These are phyloP conservation scores for Saccharomycopsis selenospora DNA, from an alignment of 805 yeast species.

Conservation along the genomic window DNA sequence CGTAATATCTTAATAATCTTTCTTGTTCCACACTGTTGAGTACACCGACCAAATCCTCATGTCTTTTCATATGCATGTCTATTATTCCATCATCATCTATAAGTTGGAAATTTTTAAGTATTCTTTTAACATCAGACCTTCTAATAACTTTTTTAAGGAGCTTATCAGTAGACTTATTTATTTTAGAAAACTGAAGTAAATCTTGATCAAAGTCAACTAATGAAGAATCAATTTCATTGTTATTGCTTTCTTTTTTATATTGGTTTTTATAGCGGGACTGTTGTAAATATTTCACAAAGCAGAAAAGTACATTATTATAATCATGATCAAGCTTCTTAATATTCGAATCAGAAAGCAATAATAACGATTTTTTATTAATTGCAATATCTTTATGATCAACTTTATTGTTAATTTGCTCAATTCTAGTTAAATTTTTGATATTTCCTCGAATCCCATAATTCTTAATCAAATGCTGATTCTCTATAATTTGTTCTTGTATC, in stretches of 20 bases:
- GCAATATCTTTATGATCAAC: not conserved
- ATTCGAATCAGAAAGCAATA: conserved; percentile 10
- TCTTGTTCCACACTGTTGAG: not conserved
- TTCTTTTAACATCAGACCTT: conserved; percentile 13
- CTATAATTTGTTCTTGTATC: no score
- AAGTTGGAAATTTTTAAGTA: conserved; percentile 9
- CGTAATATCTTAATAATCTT: not conserved
- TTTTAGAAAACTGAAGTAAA: conserved; percentile 7
- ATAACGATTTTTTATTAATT: conserved; percentile 1
- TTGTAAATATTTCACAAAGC: conserved; percentile 14
- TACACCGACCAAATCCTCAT: not conserved
- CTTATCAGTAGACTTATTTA: conserved; percentile 16
- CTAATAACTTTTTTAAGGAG: conserved; percentile 11
- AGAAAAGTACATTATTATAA: conserved; percentile 16
- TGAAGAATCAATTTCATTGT: not conserved
- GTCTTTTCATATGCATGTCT: not conserved
- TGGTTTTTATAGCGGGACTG: not conserved
- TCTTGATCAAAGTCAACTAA: conserved; percentile 11
- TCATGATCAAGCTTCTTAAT: conserved; percentile 12
- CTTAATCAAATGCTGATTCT: no score
- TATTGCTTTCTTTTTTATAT: not conserved
- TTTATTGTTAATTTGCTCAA: not conserved
- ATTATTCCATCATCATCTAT: not conserved
- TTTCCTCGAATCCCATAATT: no score
- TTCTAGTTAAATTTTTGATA: not conserved